phyloP scores from a whole-genome alignment of 495 filamentous ascomycete genomes.

The Penicillium dipodomyicola region DNA sequence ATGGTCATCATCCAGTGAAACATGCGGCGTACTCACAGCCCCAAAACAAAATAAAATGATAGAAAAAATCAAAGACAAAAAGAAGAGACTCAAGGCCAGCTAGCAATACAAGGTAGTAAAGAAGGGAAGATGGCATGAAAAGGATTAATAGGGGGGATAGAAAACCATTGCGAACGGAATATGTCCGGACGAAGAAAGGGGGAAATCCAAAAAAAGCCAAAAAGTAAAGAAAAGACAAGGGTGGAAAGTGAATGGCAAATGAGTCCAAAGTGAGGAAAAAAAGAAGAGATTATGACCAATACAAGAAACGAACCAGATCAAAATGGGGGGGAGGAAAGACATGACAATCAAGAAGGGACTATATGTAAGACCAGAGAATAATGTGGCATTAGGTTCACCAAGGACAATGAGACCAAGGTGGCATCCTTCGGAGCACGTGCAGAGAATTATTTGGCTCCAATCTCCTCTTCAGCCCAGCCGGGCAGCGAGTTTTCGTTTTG shows the following conservation, averaged over 20 bases:
- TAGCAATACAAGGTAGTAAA: slow-evolving; percentile 47
- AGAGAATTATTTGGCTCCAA: slow-evolving; percentile 50
- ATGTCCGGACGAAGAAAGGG: slow-evolving; percentile 24
- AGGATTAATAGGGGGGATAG: slow-evolving; percentile 31
- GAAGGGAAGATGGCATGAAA: slow-evolving; percentile 33
- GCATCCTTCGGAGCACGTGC: slow-evolving; percentile 15
- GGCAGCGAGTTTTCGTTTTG: slow-evolving; percentile 61
- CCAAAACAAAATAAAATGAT: slow-evolving; percentile 9
- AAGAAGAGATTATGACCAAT: slow-evolving; percentile 35
- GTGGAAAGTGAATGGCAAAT: slow-evolving; percentile 28
- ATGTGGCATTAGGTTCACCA: slow-evolving; percentile 21
- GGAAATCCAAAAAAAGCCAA: slow-evolving; percentile 20
- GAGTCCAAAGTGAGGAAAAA: slow-evolving; percentile 12
- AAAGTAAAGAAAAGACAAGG: slow-evolving; percentile 28
- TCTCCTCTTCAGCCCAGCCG: slow-evolving; percentile 66
- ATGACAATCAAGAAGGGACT: slow-evolving; percentile 20
- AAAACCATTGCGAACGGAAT: slow-evolving; percentile 22
- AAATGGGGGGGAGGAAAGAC: slow-evolving; percentile 19
- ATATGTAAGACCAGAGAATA: slow-evolving; percentile 28
- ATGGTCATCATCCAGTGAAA: slow-evolving; percentile 11
- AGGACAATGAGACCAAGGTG: slow-evolving; percentile 33
- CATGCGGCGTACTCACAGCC: slow-evolving; percentile 11
- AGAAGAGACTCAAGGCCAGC: slow-evolving; percentile 40
- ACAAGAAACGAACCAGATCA: slow-evolving; percentile 30
- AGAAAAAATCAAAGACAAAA: slow-evolving; percentile 22